Evolutionary conservation across 352 stramenopile species (phyloP), one percentile per base, ranked within the genome.

Genomic region (Stephanocyclus meneghinianus): DNA sequence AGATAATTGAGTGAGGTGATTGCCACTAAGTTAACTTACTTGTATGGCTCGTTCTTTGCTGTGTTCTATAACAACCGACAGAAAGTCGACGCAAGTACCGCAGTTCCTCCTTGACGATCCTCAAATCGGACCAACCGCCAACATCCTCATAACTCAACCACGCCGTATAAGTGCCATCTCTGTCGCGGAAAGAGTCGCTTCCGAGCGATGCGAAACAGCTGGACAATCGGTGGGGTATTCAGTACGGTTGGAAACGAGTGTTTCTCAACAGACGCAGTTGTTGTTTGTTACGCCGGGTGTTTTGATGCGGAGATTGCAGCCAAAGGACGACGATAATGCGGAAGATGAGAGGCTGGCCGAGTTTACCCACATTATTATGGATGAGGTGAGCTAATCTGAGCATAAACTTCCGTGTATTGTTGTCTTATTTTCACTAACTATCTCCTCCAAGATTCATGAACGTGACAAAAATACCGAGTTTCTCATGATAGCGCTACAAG

Each of bases 381-480:
- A 65, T 50, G 57, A 65, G 57, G 55, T 63, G 26, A 59, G 18
- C 50, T 59, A 6, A n/a, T 15, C 7, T 6, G 2, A 15, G 4
- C 10, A 15, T 59, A 11, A 8, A 59, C 5, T 30, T 30, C 10
- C 3, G 5, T 59, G 18, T 9, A 11, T 59, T 59, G 50, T 32
- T 26, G n/a, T 26, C n/a, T 59, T 59, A 16, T 21, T 2, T 53
- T 9, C 45, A 53, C 51, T 35, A 15, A 30, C 30, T 35, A 30
- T 21, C 21, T 59, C 8, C 10, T 35, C n/a, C 29, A 35, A 99
- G 92, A 96, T 98, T 30, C 95, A 98, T 86, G 96, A 99, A 83
- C 92, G 95, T 11, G 95, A 98, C 76, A 93, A 96, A 61, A 97
- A 97, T 71, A 98, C 95, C 0, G 96, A 99, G 75, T 98, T 98